Evolutionary conservation across 345 rosid species (phyloP).

Genomic region (Bruguiera gymnorhiza): DNA sequence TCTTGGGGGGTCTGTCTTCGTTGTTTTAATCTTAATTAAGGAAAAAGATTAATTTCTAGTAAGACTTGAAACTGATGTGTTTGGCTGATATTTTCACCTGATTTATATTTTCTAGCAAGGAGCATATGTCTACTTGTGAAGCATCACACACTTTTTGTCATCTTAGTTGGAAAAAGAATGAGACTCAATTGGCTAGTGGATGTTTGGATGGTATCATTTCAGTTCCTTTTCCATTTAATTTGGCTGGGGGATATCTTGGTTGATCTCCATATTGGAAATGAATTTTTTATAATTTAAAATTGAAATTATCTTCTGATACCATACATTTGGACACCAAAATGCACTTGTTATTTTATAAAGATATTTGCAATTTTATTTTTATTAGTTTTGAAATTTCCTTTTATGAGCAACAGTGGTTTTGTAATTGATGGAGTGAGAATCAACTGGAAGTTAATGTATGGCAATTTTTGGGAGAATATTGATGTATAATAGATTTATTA

Average conservation of each 20-base stretch:
- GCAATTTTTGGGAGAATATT: constrained; percentile 11
- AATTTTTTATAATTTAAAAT: neutral
- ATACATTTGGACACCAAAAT: neutral
- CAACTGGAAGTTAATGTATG: constrained; percentile 1
- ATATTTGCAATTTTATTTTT: neutral
- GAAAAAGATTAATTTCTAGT: neutral
- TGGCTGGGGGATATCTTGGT: neutral
- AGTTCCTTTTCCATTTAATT: neutral
- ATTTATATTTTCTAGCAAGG: neutral
- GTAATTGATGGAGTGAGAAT: too few relatives aligned
- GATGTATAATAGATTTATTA: constrained; percentile 14
- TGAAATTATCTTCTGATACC: neutral
- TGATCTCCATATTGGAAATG: neutral
- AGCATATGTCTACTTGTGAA: neutral
- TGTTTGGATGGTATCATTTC: neutral
- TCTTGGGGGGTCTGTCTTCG: neutral
- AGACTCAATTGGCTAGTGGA: neutral
- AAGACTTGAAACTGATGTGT: neutral
- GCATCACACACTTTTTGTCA: neutral
- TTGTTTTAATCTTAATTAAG: neutral
- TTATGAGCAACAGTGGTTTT: too few relatives aligned
- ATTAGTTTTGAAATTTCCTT: too few relatives aligned
- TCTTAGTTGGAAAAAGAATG: neutral
- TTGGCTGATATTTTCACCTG: neutral
- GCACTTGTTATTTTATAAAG: too few relatives aligned